phyloP scores from a whole-genome alignment of 805 yeast species.

The Gaillardinia entomophila region DNA sequence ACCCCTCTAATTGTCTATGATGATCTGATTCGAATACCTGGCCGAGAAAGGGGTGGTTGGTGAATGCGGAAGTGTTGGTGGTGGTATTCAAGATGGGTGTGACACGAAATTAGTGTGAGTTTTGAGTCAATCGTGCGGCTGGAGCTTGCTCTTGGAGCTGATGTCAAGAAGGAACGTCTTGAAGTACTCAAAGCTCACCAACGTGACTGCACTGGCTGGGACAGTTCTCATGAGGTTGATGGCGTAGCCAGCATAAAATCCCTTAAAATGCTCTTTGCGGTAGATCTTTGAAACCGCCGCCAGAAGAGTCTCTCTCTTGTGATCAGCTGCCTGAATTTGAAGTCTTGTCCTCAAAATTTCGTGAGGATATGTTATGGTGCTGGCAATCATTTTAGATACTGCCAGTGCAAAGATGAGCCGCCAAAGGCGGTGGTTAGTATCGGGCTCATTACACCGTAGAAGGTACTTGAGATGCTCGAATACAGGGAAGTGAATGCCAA shows the following conservation, averaged over 20 bases:
- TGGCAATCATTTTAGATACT: conserved; percentile 81
- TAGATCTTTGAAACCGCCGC: conserved; percentile 38
- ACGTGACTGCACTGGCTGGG: conserved; percentile 93
- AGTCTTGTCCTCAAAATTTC: conserved; percentile 88
- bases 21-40: too few species aligned
- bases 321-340: conserved; percentile 52
- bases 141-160: conserved; percentile 13
- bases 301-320: conserved; percentile 9
- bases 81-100: too few species aligned
- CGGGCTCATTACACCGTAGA: conserved; percentile 18
- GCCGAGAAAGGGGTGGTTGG: too few species aligned
- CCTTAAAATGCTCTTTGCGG: conserved; percentile 66
- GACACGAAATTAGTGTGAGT: too few species aligned
- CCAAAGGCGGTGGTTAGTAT: conserved; percentile 13
- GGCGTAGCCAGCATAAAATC: conserved; percentile 85
- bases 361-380: conserved; percentile 88
- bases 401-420: conserved; percentile 57
- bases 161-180: conserved; percentile 45
- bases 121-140: too few species aligned
- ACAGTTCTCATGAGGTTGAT: conserved; percentile 86
- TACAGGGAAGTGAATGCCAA: conserved; percentile 93
- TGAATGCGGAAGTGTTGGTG: too few species aligned
- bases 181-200: conserved; percentile 84
- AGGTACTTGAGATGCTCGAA: conserved; percentile 73
- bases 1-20: too few species aligned